Base-by-base conservation (phyloP, 768 basidiomycete genomes). In the Infundibulicybe gibba region DNA sequence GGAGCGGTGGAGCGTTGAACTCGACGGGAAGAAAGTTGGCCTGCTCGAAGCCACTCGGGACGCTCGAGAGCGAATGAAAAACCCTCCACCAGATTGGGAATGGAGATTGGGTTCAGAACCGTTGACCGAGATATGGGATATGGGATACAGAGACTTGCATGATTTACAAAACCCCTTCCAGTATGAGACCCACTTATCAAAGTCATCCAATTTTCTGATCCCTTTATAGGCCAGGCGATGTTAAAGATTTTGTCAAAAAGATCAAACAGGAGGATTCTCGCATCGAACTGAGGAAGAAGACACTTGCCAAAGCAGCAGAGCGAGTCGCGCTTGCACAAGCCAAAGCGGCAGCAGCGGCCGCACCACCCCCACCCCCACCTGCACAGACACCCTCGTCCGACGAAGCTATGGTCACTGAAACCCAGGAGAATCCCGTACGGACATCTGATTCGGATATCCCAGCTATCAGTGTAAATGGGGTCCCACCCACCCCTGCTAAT, bases 41-140 rank as follows among this genome's bases (percentile, higher is more conserved):
- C 59, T 90, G 32, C 77, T 86, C 54, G 81, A 83, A 54, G 80
- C 80, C 16, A 89, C 85, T 8, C 71, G 61, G 45, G 66, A 64
- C 41, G 53, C 65, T 35, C 70, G 87, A 43, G 61, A 63, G 47
- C 77, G 74, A 55, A 74, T 85, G 76, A 71, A 76, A 47, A 71
- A 78, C 54, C 72, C 79, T 3, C 77, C 78, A 13, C 66, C 72
- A 43, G 77, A 81, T 17, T 90, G 85, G 83, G 61, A 74, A 40
- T 81, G 83, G 73, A 67, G 62, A 47, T 71, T 81, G 41, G 90
- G 90, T 6, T 85, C 83, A 37, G 79, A 79, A 48, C 70, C 85
- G 1, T 64, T 91, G 59, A 87, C 86, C 2, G 87, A 90, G 50
- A 85, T 90, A 21, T 93, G 90, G 90, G 79, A 81, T 47, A 81